Conservation (phyloP, 371 early-diverging fungal species). For the Choanephora cucurbitarum region DNA sequence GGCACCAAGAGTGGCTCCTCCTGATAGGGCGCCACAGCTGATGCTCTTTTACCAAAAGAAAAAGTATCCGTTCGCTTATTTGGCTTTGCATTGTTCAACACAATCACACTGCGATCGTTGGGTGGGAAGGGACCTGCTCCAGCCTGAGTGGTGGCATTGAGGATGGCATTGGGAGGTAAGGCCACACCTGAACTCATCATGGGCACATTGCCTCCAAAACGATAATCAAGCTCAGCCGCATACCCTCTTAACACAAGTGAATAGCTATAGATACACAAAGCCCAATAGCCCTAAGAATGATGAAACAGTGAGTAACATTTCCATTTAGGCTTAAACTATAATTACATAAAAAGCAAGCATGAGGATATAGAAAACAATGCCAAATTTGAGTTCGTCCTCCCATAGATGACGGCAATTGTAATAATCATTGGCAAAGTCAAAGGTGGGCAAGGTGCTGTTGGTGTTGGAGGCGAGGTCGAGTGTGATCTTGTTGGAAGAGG, state of each 20-base stretch:
- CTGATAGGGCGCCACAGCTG: constrained; percentile 2
- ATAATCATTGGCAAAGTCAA: constrained; percentile 19
- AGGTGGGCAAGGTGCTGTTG: not conserved
- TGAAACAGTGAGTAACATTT: not conserved
- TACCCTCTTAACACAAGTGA: constrained; percentile 10
- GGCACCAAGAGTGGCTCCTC: constrained; percentile 7
- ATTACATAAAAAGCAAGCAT: constrained; percentile 30
- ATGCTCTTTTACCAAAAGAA: constrained; percentile 14
- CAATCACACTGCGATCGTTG: constrained; percentile 16
- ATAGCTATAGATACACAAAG: constrained; percentile 23
- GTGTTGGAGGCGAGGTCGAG: not conserved
- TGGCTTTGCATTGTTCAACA: constrained; percentile 26
- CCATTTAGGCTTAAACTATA: not conserved
- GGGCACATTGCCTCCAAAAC: constrained; percentile 7
- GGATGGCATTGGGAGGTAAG: constrained; percentile 17
- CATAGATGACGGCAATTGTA: constrained; percentile 30
- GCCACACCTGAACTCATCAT: constrained; percentile 8
- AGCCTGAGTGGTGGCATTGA: constrained; percentile 3
- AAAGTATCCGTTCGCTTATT: constrained; percentile 16
- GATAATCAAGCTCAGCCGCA: constrained; percentile 1
- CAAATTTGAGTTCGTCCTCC: constrained; percentile 34
- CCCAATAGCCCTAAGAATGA: constrained; percentile 26
- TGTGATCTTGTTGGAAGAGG: constrained; percentile 11
- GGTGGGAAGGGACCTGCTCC: constrained; percentile 3
- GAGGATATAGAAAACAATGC: constrained; percentile 21